Evolutionary conservation across 1,284 basidiomycete genomes (phyloP).

Genomic region (Pyrrhoderma lamaoense): DNA sequence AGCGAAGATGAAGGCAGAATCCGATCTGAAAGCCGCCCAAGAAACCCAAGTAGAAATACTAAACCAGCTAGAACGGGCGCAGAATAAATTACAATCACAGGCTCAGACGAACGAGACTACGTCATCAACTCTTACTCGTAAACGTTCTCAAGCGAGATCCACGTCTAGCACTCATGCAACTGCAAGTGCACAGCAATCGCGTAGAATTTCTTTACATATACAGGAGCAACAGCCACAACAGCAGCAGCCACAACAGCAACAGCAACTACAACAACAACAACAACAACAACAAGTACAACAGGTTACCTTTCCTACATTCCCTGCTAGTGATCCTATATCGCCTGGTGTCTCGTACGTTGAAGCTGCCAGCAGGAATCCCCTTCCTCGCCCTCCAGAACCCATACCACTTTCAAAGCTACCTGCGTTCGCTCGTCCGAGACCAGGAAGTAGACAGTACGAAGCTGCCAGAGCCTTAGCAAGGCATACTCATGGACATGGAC

Average conservation of each 20-base stretch:
- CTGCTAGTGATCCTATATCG: background rate
- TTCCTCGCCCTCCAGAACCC: constrained; percentile 15
- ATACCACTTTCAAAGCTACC: constrained; percentile 10
- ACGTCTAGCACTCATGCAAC: too few species aligned
- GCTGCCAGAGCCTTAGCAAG: constrained; percentile 8
- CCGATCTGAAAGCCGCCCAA: constrained; percentile 4
- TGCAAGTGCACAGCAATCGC: too few species aligned
- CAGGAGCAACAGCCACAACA: background rate
- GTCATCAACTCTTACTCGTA: too few species aligned
- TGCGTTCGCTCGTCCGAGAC: constrained; percentile 12
- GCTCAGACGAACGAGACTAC: background rate
- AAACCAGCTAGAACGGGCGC: background rate
- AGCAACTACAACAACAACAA: background rate
- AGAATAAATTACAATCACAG: constrained; percentile 4
- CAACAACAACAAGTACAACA: constrained; percentile 4
- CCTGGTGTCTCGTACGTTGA: background rate
- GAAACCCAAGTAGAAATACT: constrained; percentile 3
- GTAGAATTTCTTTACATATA: background rate
- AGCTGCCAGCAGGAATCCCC: constrained; percentile 10
- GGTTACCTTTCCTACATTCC: background rate
- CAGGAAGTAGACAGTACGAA: constrained; percentile 10
- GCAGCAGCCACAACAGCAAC: background rate
- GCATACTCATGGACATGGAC: constrained; percentile 1
- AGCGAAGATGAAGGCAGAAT: background rate
- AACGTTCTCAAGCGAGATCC: too few species aligned